A percentile compares a stretch with the other conserved stretches of the same genome.
These are phyloP conservation scores for Catharanthus roseus DNA, from an alignment of 257 asterid species.

Conservation along the genomic window DNA sequence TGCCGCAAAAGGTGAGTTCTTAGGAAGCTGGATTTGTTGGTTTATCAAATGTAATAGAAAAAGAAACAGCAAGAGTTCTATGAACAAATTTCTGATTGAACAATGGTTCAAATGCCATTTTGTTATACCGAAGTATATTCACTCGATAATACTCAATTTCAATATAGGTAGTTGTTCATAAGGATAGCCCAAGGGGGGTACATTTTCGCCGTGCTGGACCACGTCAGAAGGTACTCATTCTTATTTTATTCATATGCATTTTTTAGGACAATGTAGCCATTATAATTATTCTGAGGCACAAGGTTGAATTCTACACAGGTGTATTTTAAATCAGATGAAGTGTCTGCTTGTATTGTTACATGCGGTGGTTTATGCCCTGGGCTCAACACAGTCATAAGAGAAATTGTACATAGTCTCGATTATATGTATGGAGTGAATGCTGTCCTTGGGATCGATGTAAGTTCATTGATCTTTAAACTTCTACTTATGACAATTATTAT, in stretches of 20 bases:
- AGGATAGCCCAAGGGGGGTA: slow-evolving; percentile 85
- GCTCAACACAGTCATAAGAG: slow-evolving; percentile 93
- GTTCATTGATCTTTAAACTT: slow-evolving; percentile 32
- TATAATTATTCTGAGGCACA: slow-evolving; percentile 1
- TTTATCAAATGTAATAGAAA: neutral
- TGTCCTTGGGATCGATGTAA: slow-evolving; percentile 93
- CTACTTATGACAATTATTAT: slow-evolving; percentile 5
- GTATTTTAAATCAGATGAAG: slow-evolving; percentile 81
- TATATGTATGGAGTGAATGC: slow-evolving; percentile 82
- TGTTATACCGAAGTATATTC: neutral
- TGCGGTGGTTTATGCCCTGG: slow-evolving; percentile 99
- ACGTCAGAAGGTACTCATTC: slow-evolving; percentile 67
- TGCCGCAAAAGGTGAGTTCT: slow-evolving; percentile 43
- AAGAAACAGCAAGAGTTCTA: neutral
- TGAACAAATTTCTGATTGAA: neutral
- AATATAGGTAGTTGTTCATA: slow-evolving; percentile 76
- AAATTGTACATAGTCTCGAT: slow-evolving; percentile 80
- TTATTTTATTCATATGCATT: slow-evolving; percentile 7
- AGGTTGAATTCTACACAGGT: slow-evolving; percentile 43
- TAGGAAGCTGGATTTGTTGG: neutral
- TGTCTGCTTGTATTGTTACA: slow-evolving; percentile 90
- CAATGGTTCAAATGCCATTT: neutral
- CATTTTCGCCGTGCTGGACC: slow-evolving; percentile 99
- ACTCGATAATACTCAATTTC: neutral
- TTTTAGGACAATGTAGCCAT: neutral